Evolutionary conservation across 495 filamentous ascomycete species (phyloP), one percentile per base, ranked within the genome.

Genomic region (Cryomyces minteri): DNA sequence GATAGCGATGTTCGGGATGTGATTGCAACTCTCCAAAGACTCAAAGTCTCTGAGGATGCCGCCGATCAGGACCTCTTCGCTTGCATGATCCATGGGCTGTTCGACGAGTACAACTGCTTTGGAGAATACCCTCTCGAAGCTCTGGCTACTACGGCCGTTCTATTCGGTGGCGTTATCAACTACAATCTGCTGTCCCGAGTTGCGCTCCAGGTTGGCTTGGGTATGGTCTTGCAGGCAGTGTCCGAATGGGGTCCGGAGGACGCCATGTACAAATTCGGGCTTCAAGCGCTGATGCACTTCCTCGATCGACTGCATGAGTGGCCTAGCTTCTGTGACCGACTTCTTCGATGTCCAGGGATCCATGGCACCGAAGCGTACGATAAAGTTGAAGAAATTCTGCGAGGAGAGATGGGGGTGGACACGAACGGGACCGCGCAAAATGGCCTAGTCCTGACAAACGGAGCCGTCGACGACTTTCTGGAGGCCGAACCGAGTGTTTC

Each of bases 1-100:
- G 84, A 94, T 50, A 70, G 82, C 28, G 79, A 88, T 34, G 76
- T 94, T 42, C 71, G 80, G 31, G 72, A 82, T 46, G 76, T 96
- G 53, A 75, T 96, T 45, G 75, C 82, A 45, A 71, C 80, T 40
- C 77, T 99, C 51, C 75, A 82, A 49, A 67, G 70, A 38, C 88
- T 90, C 64, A 95, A 95, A 62, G 73, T 73, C 34, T 96, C 92
- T 0, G 71, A 73, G 28, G 81, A 90, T 44, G 75, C 84, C 2
- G 65, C 74, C 10, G 85, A 94, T 44, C 87, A 94, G 58, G 90
- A 99, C 54, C 68, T 94, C 4, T 99, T 96, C 58, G 84, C 88
- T 9, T 94, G 88, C 62, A 96, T 99, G 90, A 87, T 99, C 31
- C 88, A 94, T 53, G 90, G 90, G 0, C 69, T 99, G 6, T 94